phyloP scores from a whole-genome alignment of 2,329 filamentous ascomycete species.

The Arthrobotrys musiformis region DNA sequence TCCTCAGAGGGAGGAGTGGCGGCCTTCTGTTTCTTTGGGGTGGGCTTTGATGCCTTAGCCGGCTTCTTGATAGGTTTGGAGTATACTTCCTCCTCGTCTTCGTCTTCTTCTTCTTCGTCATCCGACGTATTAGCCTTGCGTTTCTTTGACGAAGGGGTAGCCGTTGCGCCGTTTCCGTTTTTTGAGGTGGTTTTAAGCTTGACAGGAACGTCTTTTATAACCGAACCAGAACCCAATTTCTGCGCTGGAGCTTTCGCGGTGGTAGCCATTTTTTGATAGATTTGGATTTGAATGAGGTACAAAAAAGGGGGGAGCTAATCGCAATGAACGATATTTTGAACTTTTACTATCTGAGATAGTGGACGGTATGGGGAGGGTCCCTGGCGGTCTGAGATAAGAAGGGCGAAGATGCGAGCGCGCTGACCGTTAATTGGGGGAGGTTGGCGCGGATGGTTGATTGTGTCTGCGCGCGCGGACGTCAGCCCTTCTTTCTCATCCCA shows the following conservation, averaged over 20 bases:
- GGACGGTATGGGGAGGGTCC: neutral
- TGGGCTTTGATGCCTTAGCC: slow-evolving; percentile 30
- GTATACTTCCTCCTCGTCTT: slow-evolving; percentile 39
- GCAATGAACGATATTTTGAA: neutral
- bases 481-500: neutral
- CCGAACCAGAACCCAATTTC: neutral
- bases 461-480: slow-evolving; percentile 3
- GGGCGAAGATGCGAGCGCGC: slow-evolving; percentile 6
- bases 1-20: slow-evolving; percentile 42
- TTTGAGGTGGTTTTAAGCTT: neutral
- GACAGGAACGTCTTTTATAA: slow-evolving; percentile 7
- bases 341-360: neutral
- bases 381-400: neutral
- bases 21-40: slow-evolving; percentile 47
- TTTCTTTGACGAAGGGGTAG: slow-evolving; percentile 28
- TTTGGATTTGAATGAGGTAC: neutral
- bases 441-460: slow-evolving; percentile 37
- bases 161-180: slow-evolving; percentile 22
- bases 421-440: slow-evolving; percentile 36
- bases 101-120: slow-evolving; percentile 59
- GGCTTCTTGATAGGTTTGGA: slow-evolving; percentile 30
- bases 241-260: slow-evolving; percentile 18
- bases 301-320: neutral
- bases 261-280: slow-evolving; percentile 14
- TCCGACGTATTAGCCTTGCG: slow-evolving; percentile 57